phyloP scores from a whole-genome alignment of 2,329 filamentous ascomycete species.

The Cladophialophora immunda region DNA sequence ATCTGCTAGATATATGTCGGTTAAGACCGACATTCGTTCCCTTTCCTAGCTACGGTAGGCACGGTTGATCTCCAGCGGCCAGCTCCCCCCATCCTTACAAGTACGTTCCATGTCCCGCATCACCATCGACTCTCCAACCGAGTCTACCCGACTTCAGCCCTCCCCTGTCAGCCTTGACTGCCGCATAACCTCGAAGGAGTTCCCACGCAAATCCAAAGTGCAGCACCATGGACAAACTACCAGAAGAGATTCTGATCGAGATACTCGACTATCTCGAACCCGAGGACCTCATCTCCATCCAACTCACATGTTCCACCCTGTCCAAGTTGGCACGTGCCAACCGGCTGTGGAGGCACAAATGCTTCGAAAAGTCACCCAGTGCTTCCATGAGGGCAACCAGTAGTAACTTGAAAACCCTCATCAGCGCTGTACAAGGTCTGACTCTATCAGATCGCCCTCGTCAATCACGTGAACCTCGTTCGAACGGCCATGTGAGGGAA shows the following conservation, averaged over 20 bases:
- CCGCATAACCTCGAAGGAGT: neutral
- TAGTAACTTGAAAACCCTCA: constrained; percentile 37
- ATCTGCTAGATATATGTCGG: neutral
- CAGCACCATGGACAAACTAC: constrained; percentile 62
- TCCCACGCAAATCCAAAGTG: neutral
- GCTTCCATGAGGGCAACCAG: constrained; percentile 48
- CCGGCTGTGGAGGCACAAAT: constrained; percentile 77
- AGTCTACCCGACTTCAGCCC: neutral
- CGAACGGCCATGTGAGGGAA: constrained; percentile 36
- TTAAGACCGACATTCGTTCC: neutral
- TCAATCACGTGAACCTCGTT: neutral
- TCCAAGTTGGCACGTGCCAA: constrained; percentile 75
- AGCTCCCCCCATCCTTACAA: neutral
- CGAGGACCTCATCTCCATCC: constrained; percentile 70
- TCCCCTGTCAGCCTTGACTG: neutral
- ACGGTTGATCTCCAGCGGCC: neutral
- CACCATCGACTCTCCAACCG: neutral
- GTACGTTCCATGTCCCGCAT: neutral
- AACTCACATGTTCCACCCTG: constrained; percentile 73
- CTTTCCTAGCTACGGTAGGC: neutral
- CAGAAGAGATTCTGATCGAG: constrained; percentile 70
- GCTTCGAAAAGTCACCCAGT: constrained; percentile 76
- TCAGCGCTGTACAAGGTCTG: constrained; percentile 44
- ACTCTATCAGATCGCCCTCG: constrained; percentile 30
- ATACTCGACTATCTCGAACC: constrained; percentile 61